Percentiles rank a stretch among this genome's conserved stretches.
These are phyloP conservation scores for Cercophora sp. DNA, from an alignment of 495 filamentous ascomycete species.

Conservation along the genomic window DNA sequence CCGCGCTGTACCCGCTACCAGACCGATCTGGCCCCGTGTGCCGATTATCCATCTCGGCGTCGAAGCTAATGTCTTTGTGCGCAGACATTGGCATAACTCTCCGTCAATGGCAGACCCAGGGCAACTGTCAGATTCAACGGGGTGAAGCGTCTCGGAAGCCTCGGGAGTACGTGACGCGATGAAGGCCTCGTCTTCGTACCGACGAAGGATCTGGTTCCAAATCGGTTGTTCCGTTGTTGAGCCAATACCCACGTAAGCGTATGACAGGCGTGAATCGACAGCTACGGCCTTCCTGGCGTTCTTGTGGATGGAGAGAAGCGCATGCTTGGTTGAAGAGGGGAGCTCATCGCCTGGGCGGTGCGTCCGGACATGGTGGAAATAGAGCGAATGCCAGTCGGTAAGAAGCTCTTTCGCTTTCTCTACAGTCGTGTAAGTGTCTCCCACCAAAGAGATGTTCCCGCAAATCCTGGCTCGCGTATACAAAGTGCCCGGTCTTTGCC, in stretches of 20 bases:
- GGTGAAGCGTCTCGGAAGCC: not conserved
- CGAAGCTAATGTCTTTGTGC: not conserved
- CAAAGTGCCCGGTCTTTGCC: not conserved
- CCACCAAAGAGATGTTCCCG: not conserved
- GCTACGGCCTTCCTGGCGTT: not conserved
- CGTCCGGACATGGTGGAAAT: not conserved
- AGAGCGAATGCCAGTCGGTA: not conserved
- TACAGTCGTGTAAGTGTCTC: not conserved
- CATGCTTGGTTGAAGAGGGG: not conserved
- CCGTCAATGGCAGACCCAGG: not conserved
- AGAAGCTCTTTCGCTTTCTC: constrained; percentile 1
- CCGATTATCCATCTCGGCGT: not conserved
- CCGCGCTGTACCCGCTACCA: not conserved
- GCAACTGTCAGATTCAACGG: not conserved
- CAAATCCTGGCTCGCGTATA: not conserved
- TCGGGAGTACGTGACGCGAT: not conserved
- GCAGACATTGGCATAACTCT: not conserved
- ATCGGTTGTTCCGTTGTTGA: not conserved
- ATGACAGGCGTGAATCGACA: not conserved
- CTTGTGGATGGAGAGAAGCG: not conserved
- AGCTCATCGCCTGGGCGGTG: not conserved
- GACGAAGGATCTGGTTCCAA: not conserved
- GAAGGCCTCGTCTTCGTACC: not conserved
- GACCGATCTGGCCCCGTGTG: not conserved
- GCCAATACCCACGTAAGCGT: not conserved